phyloP scores from a whole-genome alignment of 2,329 filamentous ascomycete species.

The Aspergillus piperis region DNA sequence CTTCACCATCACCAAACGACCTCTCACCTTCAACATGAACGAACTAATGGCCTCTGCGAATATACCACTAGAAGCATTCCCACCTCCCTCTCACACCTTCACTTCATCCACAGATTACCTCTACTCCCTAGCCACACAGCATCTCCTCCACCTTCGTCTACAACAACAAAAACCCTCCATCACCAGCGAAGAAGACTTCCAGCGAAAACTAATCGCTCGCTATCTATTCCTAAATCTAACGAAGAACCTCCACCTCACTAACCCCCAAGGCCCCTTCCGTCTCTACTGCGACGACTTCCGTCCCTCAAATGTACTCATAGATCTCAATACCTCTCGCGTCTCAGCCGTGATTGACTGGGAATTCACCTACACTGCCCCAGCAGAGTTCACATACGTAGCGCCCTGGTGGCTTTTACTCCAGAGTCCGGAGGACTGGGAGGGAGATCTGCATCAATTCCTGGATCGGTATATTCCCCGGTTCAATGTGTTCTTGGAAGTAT shows the following conservation, averaged over 20 bases:
- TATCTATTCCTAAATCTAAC: background rate
- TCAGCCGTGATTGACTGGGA: slow-evolving; percentile 37
- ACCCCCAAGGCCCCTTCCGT: slow-evolving; percentile 14
- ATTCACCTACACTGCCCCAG: slow-evolving; percentile 25
- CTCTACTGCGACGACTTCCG: slow-evolving; percentile 30
- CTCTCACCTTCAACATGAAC: background rate
- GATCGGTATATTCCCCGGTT: slow-evolving; percentile 26
- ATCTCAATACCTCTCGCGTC: slow-evolving; percentile 19
- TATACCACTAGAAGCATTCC: background rate
- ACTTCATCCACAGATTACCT: background rate
- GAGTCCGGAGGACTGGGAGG: slow-evolving; percentile 22
- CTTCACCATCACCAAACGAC: background rate
- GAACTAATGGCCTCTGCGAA: background rate
- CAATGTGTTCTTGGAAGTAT: slow-evolving; percentile 26
- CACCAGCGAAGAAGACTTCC: background rate
- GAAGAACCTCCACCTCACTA: background rate
- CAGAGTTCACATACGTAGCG: slow-evolving; percentile 21
- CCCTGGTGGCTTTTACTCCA: slow-evolving; percentile 25
- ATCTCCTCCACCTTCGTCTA: background rate
- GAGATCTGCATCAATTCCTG: slow-evolving; percentile 26
- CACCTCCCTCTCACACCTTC: background rate
- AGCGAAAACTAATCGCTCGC: background rate
- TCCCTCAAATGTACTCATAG: slow-evolving; percentile 28
- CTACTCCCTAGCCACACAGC: background rate
- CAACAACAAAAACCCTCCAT: background rate